phyloP scores from a whole-genome alignment of 2,329 filamentous ascomycete species.

The Xylaria sp. region DNA sequence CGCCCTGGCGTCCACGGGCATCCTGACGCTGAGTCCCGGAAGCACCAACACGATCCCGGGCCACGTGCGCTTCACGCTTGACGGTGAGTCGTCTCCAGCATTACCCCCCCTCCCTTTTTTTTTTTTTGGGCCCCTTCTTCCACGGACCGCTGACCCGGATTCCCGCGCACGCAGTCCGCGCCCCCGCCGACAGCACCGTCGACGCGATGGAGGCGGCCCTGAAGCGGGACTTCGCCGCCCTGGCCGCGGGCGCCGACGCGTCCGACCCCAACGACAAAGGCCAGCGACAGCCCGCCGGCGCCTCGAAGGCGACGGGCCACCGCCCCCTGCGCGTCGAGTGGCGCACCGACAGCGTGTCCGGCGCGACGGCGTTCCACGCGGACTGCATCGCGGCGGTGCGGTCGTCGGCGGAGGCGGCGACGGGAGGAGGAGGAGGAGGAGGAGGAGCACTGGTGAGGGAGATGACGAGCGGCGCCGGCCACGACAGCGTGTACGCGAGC shows the following conservation, averaged over 20 bases:
- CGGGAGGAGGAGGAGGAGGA: conserved; percentile 56
- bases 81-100: conserved; percentile 37
- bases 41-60: conserved; percentile 76
- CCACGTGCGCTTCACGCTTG: conserved; percentile 67
- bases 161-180: conserved; percentile 61
- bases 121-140: too few relatives aligned
- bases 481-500: conserved; percentile 61
- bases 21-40: conserved; percentile 66
- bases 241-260: conserved; percentile 62
- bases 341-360: conserved; percentile 62
- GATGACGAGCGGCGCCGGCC: conserved; percentile 48
- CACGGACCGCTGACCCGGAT: too few relatives aligned
- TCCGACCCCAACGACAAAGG: too few relatives aligned
- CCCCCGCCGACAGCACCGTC: conserved; percentile 56
- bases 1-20: conserved; percentile 71
- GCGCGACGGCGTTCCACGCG: conserved; percentile 65
- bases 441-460: conserved; percentile 39
- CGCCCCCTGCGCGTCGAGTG: conserved; percentile 44
- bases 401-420: conserved; percentile 59
- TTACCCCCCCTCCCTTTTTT: too few relatives aligned
- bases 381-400: conserved; percentile 69
- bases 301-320: conserved; percentile 22
- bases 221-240: conserved; percentile 58
- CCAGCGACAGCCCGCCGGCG: conserved; percentile 47
- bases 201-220: conserved; percentile 60